Base-by-base conservation (phyloP, 2,329 filamentous ascomycete species). In the Tolypocladium nubicola region DNA sequence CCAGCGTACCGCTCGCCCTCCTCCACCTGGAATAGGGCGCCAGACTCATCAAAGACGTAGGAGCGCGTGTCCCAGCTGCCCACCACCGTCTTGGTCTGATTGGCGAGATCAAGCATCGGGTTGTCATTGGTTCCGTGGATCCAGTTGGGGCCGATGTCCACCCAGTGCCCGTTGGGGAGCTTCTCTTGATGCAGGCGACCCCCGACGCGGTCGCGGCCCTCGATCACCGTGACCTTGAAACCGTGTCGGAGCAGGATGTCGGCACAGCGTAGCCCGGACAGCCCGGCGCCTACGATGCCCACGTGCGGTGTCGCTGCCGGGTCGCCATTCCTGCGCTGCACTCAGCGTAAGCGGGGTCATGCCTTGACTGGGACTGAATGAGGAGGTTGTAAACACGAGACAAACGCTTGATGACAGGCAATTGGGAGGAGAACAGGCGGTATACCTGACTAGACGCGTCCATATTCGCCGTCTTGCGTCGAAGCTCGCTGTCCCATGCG, bases 141-240 rank as follows among this genome's bases (percentile, higher is more conserved):
- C 87, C 87, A 91, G 64, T 90, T 91, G n/a, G 87, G 85, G 0
- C 88, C 88, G 38, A 81, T 69, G 61, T 85, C 82, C n/a, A 82
- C 76, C 9, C 76, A 62, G 37, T 74, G 71, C 0, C 77, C 77
- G 43, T 78, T 79, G 14, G 72, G 70, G 4, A 84, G 71, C 26
- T 65, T 68, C 54, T 75, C 70, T 63, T 84, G 82, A 56, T 77
- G 72, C 37, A 88, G 75, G 38, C 87, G 79, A 1, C 87, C 87
- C 13, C 87, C 87, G 43, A 90, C 67, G 8, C 87, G 79, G 64
- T 85, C 71, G 19, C 87, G 77, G 10, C 81, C 88, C 67, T 91
- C 87, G 21, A 90, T 73, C 14, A 90, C 75, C 0, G 86, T 88
- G 14, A 90, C 87, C 43, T 79, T 75, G 64, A 86, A 83, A 19